These are phyloP conservation scores for Lathyrus sativus DNA, from an alignment of 306 rosid species.

Conservation along the genomic window DNA sequence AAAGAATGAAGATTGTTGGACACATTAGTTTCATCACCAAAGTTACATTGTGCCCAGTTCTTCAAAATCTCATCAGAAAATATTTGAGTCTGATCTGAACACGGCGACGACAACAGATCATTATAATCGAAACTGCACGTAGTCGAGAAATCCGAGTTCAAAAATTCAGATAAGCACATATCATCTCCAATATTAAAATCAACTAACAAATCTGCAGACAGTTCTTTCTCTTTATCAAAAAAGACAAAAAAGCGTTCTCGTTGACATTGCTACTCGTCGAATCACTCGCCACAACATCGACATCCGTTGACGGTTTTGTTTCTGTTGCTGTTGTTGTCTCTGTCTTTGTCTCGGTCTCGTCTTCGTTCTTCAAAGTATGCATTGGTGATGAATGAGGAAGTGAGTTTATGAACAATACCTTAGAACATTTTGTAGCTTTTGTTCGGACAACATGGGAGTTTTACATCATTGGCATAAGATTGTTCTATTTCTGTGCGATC, in stretches of 20 bases:
- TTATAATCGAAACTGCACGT: slow-evolving; percentile 19
- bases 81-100: slow-evolving; percentile 32
- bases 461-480: neutral
- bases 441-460: slow-evolving; percentile 38
- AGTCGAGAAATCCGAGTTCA: slow-evolving; percentile 40
- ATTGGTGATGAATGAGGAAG: slow-evolving; percentile 26
- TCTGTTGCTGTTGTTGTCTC: too few species aligned
- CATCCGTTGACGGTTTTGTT: neutral
- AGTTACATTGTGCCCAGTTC: slow-evolving; percentile 40
- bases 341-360: slow-evolving; percentile 1
- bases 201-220: slow-evolving; percentile 6
- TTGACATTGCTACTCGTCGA: neutral
- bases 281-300: neutral
- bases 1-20: slow-evolving; percentile 31
- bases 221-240: neutral
- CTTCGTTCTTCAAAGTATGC: slow-evolving; percentile 12
- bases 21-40: slow-evolving; percentile 4
- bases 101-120: slow-evolving; percentile 37
- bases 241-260: slow-evolving; percentile 2
- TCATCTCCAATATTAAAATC: slow-evolving; percentile 46
- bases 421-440: slow-evolving; percentile 50
- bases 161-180: slow-evolving; percentile 40
- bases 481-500: slow-evolving; percentile 10
- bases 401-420: slow-evolving; percentile 30
- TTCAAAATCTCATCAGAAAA: slow-evolving; percentile 36